phyloP scores from a whole-genome alignment of 768 basidiomycete genomes.

The Suillus ampliporus region DNA sequence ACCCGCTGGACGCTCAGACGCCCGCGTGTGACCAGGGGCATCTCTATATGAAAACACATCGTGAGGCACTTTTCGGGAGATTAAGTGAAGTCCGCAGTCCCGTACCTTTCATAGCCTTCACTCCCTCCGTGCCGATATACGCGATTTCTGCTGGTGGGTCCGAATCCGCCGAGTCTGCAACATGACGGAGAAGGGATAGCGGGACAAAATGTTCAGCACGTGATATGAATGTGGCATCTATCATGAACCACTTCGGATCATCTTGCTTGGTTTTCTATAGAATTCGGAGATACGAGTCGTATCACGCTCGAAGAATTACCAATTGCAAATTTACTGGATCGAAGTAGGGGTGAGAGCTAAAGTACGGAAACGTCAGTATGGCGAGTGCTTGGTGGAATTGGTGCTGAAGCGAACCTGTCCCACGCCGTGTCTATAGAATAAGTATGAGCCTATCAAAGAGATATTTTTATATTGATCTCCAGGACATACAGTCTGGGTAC shows the following conservation, averaged over 20 bases:
- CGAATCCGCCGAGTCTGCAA: conserved; percentile 49
- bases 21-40: conserved; percentile 82
- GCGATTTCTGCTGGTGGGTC: conserved; percentile 57
- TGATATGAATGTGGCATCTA: conserved; percentile 71
- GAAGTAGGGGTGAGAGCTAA: conserved; percentile 77
- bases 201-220: conserved; percentile 79
- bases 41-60: conserved; percentile 47
- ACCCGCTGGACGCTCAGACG: conserved; percentile 90
- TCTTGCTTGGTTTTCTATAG: conserved; percentile 76
- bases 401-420: conserved; percentile 65
- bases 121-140: conserved; percentile 70
- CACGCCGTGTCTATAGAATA: conserved; percentile 78
- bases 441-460: conserved; percentile 15
- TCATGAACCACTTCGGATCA: conserved; percentile 93
- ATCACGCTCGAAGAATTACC: not conserved
- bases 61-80: conserved; percentile 13
- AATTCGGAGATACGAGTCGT: not conserved
- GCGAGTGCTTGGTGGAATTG: conserved; percentile 15
- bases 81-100: conserved; percentile 12
- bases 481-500: conserved; percentile 83
- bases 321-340: conserved; percentile 57
- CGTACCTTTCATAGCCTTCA: conserved; percentile 67
- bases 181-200: conserved; percentile 70
- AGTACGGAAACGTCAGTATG: conserved; percentile 16
- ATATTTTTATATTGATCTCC: conserved; percentile 8